Evolutionary conservation across 129 eudicot genomes (phyloP).

Genomic region (Chrysanthemum makinoi): DNA sequence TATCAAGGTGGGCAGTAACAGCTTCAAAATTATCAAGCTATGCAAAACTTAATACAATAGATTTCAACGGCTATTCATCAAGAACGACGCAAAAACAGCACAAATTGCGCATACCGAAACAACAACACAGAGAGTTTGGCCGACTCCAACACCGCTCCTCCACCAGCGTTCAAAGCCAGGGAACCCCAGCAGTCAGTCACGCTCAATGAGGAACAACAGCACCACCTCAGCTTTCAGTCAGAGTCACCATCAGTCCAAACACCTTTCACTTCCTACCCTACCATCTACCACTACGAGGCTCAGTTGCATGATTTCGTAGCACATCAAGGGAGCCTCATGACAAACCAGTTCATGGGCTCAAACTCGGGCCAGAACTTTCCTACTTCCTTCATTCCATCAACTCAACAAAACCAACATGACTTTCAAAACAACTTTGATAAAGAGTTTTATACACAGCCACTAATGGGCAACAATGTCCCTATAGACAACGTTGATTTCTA

Average conservation of each 20-base stretch:
- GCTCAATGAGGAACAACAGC: neutral
- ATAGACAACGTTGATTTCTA: neutral
- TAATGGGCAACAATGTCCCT: slow-evolving; percentile 3
- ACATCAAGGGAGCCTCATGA: neutral
- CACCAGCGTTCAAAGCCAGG: neutral
- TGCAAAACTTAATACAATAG: too few relatives aligned
- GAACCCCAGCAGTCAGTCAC: too few relatives aligned
- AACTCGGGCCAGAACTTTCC: neutral
- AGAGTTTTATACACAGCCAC: slow-evolving; percentile 7
- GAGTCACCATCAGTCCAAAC: neutral
- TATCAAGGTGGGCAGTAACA: too few relatives aligned
- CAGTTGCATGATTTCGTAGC: neutral
- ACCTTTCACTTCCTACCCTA: neutral
- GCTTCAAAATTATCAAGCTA: too few relatives aligned
- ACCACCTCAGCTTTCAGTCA: neutral
- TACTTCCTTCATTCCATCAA: neutral
- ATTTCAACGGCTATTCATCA: neutral
- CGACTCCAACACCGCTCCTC: neutral
- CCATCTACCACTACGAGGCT: neutral
- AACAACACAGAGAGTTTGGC: neutral
- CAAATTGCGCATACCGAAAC: too few relatives aligned
- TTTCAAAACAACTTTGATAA: neutral
- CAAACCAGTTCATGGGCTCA: slow-evolving; percentile 5
- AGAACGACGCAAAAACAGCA: neutral
- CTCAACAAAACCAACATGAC: slow-evolving; percentile 17